Evolutionary conservation across 441 rosid genomes (phyloP).

Genomic region (Jatropha podagrica): DNA sequence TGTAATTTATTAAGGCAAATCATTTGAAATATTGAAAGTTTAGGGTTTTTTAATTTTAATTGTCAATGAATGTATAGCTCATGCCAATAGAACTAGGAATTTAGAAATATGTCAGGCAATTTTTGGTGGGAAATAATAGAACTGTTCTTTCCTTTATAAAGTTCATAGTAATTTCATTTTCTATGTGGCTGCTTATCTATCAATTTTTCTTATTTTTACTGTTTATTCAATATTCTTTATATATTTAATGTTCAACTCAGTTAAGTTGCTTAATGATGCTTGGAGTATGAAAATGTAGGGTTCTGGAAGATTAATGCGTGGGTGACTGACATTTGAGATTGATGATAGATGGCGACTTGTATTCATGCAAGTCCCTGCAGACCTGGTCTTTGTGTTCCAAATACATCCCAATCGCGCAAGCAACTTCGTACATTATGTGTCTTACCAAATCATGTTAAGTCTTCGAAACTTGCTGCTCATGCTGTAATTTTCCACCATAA

Average conservation of each 20-base stretch:
- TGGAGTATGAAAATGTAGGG: slow-evolving; percentile 8
- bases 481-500: slow-evolving; percentile 20
- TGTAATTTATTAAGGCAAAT: not conserved
- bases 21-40: not conserved
- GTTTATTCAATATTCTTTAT: not conserved
- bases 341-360: slow-evolving; percentile 41
- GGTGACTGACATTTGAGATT: not conserved
- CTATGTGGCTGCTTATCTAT: not conserved
- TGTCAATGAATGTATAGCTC: not conserved
- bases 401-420: slow-evolving; percentile 4
- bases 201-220: not conserved
- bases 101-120: no score
- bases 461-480: slow-evolving; percentile 28
- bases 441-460: slow-evolving; percentile 14
- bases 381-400: slow-evolving; percentile 22
- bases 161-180: not conserved
- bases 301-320: slow-evolving; percentile 15
- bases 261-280: not conserved
- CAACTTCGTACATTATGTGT: slow-evolving; percentile 5
- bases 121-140: not conserved
- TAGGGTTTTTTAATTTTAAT: not conserved
- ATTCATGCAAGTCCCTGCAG: slow-evolving; percentile 37
- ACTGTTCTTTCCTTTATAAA: not conserved
- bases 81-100: not conserved
- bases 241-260: not conserved